phyloP scores from a whole-genome alignment of 371 early-diverging fungal genomes.

The Rhizopus microsporus region DNA sequence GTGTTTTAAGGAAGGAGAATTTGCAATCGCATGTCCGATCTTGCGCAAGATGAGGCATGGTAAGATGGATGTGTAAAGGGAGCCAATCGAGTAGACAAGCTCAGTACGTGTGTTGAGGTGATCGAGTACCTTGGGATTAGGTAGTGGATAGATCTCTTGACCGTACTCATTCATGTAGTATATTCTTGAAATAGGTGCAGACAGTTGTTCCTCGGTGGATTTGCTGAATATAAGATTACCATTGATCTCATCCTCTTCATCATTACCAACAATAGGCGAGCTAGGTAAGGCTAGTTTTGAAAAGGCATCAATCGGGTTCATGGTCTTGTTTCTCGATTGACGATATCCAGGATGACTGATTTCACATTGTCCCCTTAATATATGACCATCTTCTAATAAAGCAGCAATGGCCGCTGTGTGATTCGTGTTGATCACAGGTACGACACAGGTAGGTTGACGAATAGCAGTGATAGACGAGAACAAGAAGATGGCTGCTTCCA shows the following conservation, averaged over 20 bases:
- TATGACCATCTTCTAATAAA: constrained; percentile 56
- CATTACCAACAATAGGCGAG: constrained; percentile 16
- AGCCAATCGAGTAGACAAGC: constrained; percentile 71
- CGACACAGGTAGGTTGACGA: constrained; percentile 60
- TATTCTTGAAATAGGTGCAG: constrained; percentile 62
- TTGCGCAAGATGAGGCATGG: constrained; percentile 71
- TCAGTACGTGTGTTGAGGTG: constrained; percentile 55
- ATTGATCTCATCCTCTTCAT: constrained; percentile 12
- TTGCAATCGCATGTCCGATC: constrained; percentile 64
- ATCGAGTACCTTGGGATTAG: constrained; percentile 61
- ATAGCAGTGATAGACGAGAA: constrained; percentile 68
- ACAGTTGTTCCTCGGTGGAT: constrained; percentile 39
- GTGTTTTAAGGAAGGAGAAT: constrained; percentile 49
- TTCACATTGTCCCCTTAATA: constrained; percentile 68
- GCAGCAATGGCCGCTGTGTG: constrained; percentile 68
- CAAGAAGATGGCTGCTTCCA: constrained; percentile 72
- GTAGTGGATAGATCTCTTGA: constrained; percentile 67
- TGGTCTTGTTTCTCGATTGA: constrained; percentile 10
- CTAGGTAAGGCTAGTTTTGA: constrained; percentile 37
- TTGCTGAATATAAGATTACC: constrained; percentile 60
- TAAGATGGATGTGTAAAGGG: constrained; percentile 73
- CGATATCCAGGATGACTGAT: constrained; percentile 62
- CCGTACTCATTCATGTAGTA: constrained; percentile 74
- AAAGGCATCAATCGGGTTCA: constrained; percentile 53
- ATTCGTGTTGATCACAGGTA: constrained; percentile 67